Percentiles rank a stretch among this genome's conserved stretches.
phyloP scores from a whole-genome alignment of 1,284 basidiomycete species.

The Melanopsichium pennsylvanicum region DNA sequence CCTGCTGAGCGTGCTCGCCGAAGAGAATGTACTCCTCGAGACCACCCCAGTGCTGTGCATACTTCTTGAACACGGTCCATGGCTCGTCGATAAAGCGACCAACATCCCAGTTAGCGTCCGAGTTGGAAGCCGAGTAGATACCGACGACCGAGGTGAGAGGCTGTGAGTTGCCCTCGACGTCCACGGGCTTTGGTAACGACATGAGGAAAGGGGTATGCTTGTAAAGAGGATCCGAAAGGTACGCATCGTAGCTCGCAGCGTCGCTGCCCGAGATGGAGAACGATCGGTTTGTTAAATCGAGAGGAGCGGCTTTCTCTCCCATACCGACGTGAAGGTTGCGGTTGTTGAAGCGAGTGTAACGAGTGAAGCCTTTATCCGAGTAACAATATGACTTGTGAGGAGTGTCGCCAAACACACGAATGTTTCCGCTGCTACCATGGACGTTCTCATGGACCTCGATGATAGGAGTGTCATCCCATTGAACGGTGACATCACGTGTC shows the following conservation, averaged over 20 bases:
- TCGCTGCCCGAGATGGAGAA: constrained; percentile 66
- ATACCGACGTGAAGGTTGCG: constrained; percentile 66
- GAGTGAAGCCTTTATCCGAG: constrained; percentile 65
- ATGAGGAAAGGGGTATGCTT: constrained; percentile 69
- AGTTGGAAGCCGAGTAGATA: constrained; percentile 67
- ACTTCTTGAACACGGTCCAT: constrained; percentile 67
- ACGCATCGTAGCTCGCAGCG: constrained; percentile 67
- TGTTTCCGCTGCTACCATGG: constrained; percentile 29
- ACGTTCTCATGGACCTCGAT: constrained; percentile 58
- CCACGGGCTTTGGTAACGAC: constrained; percentile 55
- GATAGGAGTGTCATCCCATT: constrained; percentile 54
- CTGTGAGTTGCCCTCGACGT: constrained; percentile 36
- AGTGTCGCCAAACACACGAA: constrained; percentile 64
- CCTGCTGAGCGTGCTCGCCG: constrained; percentile 63
- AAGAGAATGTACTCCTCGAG: constrained; percentile 67
- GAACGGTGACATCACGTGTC: constrained; percentile 29
- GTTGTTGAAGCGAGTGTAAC: constrained; percentile 42
- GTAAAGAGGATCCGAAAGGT: constrained; percentile 67
- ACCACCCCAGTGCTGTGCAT: constrained; percentile 67
- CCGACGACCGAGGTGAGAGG: constrained; percentile 64
- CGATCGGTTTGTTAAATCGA: constrained; percentile 65
- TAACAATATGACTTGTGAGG: constrained; percentile 66
- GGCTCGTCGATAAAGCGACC: constrained; percentile 67
- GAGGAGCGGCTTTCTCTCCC: constrained; percentile 68
- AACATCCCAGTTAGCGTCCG: constrained; percentile 67